These are phyloP conservation scores for Solanum medicagineum DNA, from an alignment of 257 asterid genomes.

Conservation along the genomic window DNA sequence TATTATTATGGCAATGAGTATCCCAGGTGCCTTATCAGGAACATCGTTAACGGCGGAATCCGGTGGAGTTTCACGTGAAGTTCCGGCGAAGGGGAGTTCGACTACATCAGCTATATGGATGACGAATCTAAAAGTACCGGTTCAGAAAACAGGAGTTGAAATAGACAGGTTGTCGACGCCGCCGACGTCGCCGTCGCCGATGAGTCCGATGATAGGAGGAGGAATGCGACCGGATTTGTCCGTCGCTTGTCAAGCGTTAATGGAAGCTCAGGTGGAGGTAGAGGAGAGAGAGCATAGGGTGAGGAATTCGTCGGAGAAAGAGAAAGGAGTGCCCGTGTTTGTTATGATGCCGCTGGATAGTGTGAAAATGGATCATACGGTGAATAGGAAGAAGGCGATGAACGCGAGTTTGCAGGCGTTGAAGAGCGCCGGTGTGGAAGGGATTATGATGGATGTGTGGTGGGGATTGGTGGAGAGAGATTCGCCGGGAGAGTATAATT, in stretches of 20 bases:
- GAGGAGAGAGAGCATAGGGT: slow-evolving; percentile 13
- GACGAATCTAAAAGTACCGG: slow-evolving; percentile 42
- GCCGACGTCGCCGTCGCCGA: slow-evolving; percentile 87
- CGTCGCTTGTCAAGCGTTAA: slow-evolving; percentile 72
- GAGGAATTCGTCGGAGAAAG: slow-evolving; percentile 10
- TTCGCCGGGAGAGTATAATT: slow-evolving; percentile 63
- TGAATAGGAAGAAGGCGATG: slow-evolving; percentile 92
- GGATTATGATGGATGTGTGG: slow-evolving; percentile 99
- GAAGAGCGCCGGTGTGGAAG: slow-evolving; percentile 93
- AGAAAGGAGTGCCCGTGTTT: slow-evolving; percentile 73
- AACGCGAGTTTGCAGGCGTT: slow-evolving; percentile 90
- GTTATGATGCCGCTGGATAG: slow-evolving; percentile 99
- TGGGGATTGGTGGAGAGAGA: slow-evolving; percentile 94
- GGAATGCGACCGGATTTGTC: slow-evolving; percentile 50
- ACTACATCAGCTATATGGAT: slow-evolving; percentile 44
- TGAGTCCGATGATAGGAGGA: slow-evolving; percentile 44
- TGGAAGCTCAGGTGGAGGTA: slow-evolving; percentile 15
- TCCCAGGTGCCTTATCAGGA: slow-evolving; percentile 69
- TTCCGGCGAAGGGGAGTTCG: slow-evolving; percentile 29
- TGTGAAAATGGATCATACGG: slow-evolving; percentile 72
- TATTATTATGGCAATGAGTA: slow-evolving; percentile 69
- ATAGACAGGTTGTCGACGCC: slow-evolving; percentile 59
- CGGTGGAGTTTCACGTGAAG: slow-evolving; percentile 25
- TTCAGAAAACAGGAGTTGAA: slow-evolving; percentile 20
- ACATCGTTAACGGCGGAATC: slow-evolving; percentile 28